Percentiles rank a stretch among this genome's conserved stretches.
Conservation (phyloP, 2,329 filamentous ascomycete species). For the Dryadomyces quercivorus region DNA sequence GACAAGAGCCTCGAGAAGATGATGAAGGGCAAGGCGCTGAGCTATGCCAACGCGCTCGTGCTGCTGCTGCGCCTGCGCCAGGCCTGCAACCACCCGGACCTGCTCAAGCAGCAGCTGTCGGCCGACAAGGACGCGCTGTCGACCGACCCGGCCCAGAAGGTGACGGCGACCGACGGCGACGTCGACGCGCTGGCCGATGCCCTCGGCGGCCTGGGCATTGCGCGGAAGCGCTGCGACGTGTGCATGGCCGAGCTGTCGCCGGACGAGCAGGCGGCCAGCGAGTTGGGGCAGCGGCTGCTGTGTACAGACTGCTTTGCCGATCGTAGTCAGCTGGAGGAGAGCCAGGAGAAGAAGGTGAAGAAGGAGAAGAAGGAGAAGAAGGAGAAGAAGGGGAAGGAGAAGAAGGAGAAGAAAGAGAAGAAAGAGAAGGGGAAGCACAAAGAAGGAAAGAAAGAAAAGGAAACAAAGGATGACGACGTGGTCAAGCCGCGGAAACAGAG, state of each 20-base stretch:
- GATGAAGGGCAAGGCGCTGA: slow-evolving; percentile 64
- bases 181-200: slow-evolving; percentile 77
- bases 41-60: slow-evolving; percentile 89
- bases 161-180: slow-evolving; percentile 45
- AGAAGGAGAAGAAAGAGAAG: slow-evolving; percentile 21
- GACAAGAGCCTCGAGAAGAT: slow-evolving; percentile 80
- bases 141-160: slow-evolving; percentile 40
- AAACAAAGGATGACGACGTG: slow-evolving; percentile 22
- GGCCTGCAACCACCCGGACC: slow-evolving; percentile 84
- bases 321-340: slow-evolving; percentile 32
- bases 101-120: slow-evolving; percentile 74
- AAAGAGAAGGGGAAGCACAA: slow-evolving; percentile 24
- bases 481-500: slow-evolving; percentile 23
- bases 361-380: slow-evolving; percentile 21
- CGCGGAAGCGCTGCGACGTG: slow-evolving; percentile 68
- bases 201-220: slow-evolving; percentile 72
- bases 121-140: slow-evolving; percentile 79
- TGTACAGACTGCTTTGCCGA: slow-evolving; percentile 69
- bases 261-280: slow-evolving; percentile 30
- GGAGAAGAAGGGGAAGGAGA: slow-evolving; percentile 23
- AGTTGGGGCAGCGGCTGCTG: slow-evolving; percentile 26
- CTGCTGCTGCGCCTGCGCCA: slow-evolving; percentile 83
- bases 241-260: slow-evolving; percentile 58
- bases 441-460: slow-evolving; percentile 21
- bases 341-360: slow-evolving; percentile 22